phyloP scores from a whole-genome alignment of 805 yeast genomes.

The Cyberlindnera veronae region DNA sequence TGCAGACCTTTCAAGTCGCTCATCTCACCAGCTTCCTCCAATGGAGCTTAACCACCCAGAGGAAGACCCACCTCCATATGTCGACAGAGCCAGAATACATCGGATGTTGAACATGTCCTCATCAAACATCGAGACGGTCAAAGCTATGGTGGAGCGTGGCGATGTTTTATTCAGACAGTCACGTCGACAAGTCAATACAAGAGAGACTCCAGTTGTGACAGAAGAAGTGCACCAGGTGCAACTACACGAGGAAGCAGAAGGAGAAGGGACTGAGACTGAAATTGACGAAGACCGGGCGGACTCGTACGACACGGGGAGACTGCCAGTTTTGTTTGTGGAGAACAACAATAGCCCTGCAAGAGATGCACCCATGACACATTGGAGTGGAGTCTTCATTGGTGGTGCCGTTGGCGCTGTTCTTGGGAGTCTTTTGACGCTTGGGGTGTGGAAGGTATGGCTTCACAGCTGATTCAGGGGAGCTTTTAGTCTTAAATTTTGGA shows the following conservation, averaged over 20 bases:
- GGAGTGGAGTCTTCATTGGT: neutral
- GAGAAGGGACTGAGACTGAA: slow-evolving; percentile 4
- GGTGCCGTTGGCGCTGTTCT: neutral
- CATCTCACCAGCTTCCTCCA: neutral
- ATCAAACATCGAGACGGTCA: slow-evolving; percentile 9
- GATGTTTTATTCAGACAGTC: too few species aligned
- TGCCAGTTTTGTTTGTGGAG: neutral
- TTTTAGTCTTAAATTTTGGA: too few species aligned
- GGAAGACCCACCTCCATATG: slow-evolving; percentile 11
- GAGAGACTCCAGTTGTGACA: neutral
- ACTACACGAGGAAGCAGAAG: too few species aligned
- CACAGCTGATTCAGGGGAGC: too few species aligned
- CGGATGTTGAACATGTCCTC: slow-evolving; percentile 13
- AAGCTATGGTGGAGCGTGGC: slow-evolving; percentile 3
- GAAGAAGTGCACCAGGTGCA: too few species aligned
- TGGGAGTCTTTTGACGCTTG: neutral
- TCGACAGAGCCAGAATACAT: slow-evolving; percentile 11
- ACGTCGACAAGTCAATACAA: neutral
- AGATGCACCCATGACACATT: neutral
- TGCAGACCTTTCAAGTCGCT: slow-evolving; percentile 1
- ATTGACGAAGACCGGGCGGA: slow-evolving; percentile 10
- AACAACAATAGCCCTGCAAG: too few species aligned
- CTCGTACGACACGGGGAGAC: slow-evolving; percentile 1
- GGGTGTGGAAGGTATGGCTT: too few species aligned
- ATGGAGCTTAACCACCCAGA: neutral